Conservation (phyloP, 2,329 filamentous ascomycete genomes). For the Colletotrichum kahawae region DNA sequence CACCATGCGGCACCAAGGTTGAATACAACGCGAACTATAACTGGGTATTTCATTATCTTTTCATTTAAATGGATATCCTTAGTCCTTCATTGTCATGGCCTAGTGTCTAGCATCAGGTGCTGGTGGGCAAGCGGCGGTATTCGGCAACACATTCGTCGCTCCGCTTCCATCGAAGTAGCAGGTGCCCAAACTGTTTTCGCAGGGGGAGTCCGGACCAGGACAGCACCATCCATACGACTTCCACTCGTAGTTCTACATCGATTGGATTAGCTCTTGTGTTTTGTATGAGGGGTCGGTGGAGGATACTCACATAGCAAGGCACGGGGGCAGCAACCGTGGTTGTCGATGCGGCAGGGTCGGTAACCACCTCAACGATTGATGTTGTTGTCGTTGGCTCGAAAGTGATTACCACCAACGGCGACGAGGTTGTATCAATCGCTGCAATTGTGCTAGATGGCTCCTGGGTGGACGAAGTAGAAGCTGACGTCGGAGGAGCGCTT, state of each 20-base stretch:
- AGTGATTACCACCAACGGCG: neutral
- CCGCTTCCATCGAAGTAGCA: slow-evolving; percentile 1
- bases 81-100: rapidly evolving
- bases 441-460: neutral
- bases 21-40: neutral
- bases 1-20: neutral
- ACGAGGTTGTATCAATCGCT: neutral
- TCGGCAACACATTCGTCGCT: neutral
- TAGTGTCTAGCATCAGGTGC: neutral
- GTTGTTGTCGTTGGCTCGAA: neutral
- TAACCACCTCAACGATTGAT: neutral
- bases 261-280: rapidly evolving
- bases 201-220: neutral
- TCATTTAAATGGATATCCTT: neutral
- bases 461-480: neutral
- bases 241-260: neutral
- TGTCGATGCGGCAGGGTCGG: neutral
- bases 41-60: neutral
- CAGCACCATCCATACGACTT: slow-evolving; percentile 2
- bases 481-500: neutral
- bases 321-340: neutral
- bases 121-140: neutral
- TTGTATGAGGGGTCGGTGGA: rapidly evolving
- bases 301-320: neutral
- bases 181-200: neutral